phyloP scores from a whole-genome alignment of 2,329 filamentous ascomycete species.

The Myriosclerotinia duriaeana region DNA sequence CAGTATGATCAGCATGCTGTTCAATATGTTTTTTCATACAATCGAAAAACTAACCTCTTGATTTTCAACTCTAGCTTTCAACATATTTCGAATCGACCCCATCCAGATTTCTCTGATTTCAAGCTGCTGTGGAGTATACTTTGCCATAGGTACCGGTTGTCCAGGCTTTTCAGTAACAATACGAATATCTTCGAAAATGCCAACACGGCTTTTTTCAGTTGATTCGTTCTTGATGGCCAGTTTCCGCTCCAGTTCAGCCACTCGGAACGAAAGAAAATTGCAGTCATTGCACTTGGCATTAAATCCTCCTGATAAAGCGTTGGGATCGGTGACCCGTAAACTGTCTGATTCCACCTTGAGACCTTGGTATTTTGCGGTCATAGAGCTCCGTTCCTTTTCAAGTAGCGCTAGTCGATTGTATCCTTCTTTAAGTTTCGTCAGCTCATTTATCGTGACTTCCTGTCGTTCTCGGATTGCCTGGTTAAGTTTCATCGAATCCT shows the following conservation, averaged over 20 bases:
- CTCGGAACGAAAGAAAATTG: no score
- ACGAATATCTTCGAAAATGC: rapidly evolving
- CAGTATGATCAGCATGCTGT: neutral
- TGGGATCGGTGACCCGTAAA: neutral
- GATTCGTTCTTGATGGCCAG: neutral
- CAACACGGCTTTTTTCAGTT: neutral
- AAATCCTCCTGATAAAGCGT: neutral
- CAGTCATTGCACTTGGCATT: neutral
- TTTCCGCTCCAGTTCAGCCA: neutral
- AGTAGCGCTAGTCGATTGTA: neutral
- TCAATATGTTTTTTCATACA: no score
- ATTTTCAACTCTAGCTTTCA: neutral
- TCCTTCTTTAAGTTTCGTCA: neutral
- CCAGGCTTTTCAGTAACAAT: neutral
- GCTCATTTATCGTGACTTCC: no score
- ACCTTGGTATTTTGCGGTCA: neutral
- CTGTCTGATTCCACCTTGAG: no score
- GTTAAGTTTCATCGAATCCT: no score
- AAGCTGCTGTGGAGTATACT: neutral
- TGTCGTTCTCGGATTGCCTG: no score
- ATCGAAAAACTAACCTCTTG: neutral
- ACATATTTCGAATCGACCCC: neutral
- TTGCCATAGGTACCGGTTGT: rapidly evolving
- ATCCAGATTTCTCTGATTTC: neutral
- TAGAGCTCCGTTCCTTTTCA: neutral